Evolutionary conservation across 805 yeast genomes (phyloP), one percentile per base, ranked within the genome.

Genomic region (Ogataea haglerorum): DNA sequence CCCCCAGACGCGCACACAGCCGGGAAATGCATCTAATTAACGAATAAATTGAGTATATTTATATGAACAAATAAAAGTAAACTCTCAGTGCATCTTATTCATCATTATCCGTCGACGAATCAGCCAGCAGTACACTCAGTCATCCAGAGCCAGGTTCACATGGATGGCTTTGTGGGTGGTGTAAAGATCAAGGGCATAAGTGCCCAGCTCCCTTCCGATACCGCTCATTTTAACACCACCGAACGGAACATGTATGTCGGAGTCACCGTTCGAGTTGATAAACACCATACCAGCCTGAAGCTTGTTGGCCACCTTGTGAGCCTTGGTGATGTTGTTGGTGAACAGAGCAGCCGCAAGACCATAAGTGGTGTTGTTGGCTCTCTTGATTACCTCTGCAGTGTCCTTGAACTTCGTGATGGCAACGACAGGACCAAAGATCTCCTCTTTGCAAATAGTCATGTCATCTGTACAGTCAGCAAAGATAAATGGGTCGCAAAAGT

Each of bases 321-420:
- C 85, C 49, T 73, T 80, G 59, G 75, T 72, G 42, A 82, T 58
- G 62, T 75, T 73, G 52, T 75, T 69, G 27, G 87, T 76, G 68
- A 83, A 87, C 40, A 84, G 67, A 61, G 88, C 88, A 46, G 90
- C 86, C 59, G 88, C 90, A 58, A 84, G 73, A 51, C 91, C 93
- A 55, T 80, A 84, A 40, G 73, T 75, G 29, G 87, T 72, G 60
- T 73, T 73, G 61, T 84, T 84, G 26, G 90, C 88, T 63, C 73
- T 67, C 34, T 65, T 64, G 43, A 83, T 69, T 42, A 72, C 89
- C 57, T 84, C 87, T 42, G 80, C 85, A 40, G 72, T 67, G 40
- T 81, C 75, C 54, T 66, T 66, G 66, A 84, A 84, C 64, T 81
- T 83, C 49, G 81, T 67, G 43, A 81, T 70, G 16, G 85, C 72